phyloP scores from a whole-genome alignment of 2,329 filamentous ascomycete species.

The Endothia cerciana region DNA sequence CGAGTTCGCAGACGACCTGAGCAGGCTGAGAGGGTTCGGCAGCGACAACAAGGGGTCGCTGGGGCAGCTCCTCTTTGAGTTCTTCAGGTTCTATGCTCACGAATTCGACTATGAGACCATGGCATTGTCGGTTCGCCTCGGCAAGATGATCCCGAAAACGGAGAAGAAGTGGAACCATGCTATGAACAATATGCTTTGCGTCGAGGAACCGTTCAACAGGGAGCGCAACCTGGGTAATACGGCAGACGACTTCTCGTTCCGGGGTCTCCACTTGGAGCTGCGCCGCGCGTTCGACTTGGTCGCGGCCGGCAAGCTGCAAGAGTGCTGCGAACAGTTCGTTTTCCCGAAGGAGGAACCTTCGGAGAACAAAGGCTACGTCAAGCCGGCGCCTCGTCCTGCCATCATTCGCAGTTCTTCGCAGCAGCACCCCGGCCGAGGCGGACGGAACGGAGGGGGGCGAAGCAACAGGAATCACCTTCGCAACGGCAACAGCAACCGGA shows the following conservation, averaged over 20 bases:
- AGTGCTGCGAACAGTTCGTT: constrained; percentile 85
- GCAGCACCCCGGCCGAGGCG: constrained; percentile 54
- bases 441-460: constrained; percentile 51
- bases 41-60: constrained; percentile 78
- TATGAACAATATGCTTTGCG: constrained; percentile 83
- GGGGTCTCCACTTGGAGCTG: constrained; percentile 87
- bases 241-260: constrained; percentile 91
- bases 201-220: constrained; percentile 95
- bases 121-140: constrained; percentile 83
- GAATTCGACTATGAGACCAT: constrained; percentile 87
- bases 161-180: constrained; percentile 87
- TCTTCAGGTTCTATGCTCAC: constrained; percentile 93
- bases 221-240: constrained; percentile 92
- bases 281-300: constrained; percentile 85
- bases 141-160: constrained; percentile 68
- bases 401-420: constrained; percentile 65
- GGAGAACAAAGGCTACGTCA: constrained; percentile 53
- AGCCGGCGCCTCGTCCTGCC: constrained; percentile 61
- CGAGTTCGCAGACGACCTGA: constrained; percentile 85
- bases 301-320: constrained; percentile 75
- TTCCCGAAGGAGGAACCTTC: constrained; percentile 81
- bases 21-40: constrained; percentile 74
- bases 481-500: constrained; percentile 51
- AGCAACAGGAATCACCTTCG: constrained; percentile 51
- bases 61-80: constrained; percentile 88